Conservation (phyloP, 2,329 filamentous ascomycete species). For the Talaromyces sp. region DNA sequence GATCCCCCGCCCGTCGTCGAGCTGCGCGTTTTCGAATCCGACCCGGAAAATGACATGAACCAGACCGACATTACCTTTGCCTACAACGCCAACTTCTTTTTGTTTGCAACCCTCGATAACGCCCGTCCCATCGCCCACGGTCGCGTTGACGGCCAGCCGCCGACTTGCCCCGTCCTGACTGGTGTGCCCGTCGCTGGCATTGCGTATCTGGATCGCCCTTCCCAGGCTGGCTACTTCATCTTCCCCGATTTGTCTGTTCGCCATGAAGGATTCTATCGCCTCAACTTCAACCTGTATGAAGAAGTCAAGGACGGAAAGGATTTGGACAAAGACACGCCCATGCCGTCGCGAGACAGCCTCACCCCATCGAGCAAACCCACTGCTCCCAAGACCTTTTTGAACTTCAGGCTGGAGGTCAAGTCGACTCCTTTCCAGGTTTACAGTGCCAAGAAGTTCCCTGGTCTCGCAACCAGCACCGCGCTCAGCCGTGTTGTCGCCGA, state of each 20-base stretch:
- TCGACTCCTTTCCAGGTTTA: constrained; percentile 82
- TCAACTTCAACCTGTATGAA: constrained; percentile 91
- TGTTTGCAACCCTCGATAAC: constrained; percentile 86
- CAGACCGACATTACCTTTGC: constrained; percentile 73
- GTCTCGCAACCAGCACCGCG: constrained; percentile 79
- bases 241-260: constrained; percentile 95
- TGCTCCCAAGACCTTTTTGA: constrained; percentile 57
- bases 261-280: constrained; percentile 87
- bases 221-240: constrained; percentile 82
- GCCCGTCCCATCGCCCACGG: constrained; percentile 78
- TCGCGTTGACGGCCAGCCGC: constrained; percentile 62
- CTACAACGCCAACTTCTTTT: constrained; percentile 96
- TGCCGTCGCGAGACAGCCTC: constrained; percentile 29
- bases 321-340: constrained; percentile 54
- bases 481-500: constrained; percentile 89
- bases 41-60: constrained; percentile 50
- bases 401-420: constrained; percentile 85
- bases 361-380: constrained; percentile 31
- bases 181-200: constrained; percentile 93
- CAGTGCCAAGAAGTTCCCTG: constrained; percentile 98
- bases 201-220: constrained; percentile 87
- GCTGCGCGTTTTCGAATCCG: constrained; percentile 73
- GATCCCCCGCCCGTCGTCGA: constrained; percentile 94
- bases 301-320: constrained; percentile 83
- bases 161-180: constrained; percentile 76